Conservation (phyloP, 202 grass and related monocot species). For the Schoenoplectus triqueter region DNA sequence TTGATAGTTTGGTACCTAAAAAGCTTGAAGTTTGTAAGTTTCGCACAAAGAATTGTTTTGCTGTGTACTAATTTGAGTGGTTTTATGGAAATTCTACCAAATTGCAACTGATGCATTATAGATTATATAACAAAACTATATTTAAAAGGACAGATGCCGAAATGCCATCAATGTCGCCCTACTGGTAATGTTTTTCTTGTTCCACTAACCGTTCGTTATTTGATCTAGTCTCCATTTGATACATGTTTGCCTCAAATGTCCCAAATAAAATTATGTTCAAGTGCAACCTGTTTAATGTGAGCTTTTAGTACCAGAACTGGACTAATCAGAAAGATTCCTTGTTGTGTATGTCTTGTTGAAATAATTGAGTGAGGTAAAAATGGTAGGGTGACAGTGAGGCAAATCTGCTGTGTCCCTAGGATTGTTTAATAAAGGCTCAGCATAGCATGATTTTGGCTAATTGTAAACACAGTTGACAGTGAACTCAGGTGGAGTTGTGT, state of each 20-base stretch:
- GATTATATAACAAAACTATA: neutral
- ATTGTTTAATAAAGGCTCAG: neutral
- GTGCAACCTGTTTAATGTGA: neutral
- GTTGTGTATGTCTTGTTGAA: slow-evolving; percentile 2
- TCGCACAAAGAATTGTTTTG: neutral
- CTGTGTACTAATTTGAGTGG: neutral
- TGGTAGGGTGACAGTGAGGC: neutral
- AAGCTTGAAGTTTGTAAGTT: neutral
- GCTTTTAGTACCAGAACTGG: neutral
- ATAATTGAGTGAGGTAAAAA: neutral
- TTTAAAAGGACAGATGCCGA: neutral
- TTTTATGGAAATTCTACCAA: neutral
- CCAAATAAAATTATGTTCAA: neutral
- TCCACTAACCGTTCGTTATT: neutral
- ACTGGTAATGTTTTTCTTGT: neutral
- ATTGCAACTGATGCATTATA: neutral
- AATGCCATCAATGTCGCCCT: neutral
- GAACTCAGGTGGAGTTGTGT: slow-evolving; percentile 95
- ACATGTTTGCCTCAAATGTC: neutral
- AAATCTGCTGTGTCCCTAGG: neutral
- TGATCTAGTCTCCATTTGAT: neutral
- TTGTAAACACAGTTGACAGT: slow-evolving; percentile 65
- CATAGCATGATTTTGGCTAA: slow-evolving; percentile 26
- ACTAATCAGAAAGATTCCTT: neutral
- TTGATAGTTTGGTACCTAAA: neutral